These are phyloP conservation scores for Vitis amurensis DNA, from an alignment of 164 flowering plant genomes.

Conservation along the genomic window DNA sequence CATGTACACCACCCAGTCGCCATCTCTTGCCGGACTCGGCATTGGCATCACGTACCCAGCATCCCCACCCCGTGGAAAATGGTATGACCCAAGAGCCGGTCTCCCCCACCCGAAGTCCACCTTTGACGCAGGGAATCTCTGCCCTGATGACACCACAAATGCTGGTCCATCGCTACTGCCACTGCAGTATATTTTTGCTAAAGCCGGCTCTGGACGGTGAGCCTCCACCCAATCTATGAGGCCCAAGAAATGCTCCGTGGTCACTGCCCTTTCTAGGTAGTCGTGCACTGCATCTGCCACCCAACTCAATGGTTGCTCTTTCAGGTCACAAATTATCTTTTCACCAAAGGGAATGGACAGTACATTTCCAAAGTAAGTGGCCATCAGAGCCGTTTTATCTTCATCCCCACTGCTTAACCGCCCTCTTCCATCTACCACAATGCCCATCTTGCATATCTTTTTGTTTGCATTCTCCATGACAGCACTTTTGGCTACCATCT, in stretches of 20 bases:
- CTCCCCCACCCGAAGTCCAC: too few relatives aligned
- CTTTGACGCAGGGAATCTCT: too few relatives aligned
- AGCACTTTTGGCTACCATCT: constrained; percentile 9
- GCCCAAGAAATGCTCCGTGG: constrained; percentile 35
- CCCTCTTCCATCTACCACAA: constrained; percentile 33
- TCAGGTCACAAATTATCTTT: constrained; percentile 11
- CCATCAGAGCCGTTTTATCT: constrained; percentile 14
- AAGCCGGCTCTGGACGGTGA: constrained; percentile 25
- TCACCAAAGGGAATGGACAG: constrained; percentile 33
- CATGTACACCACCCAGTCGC: constrained; percentile 39
- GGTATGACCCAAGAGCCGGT: too few relatives aligned
- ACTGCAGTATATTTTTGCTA: constrained; percentile 26
- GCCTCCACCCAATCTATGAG: constrained; percentile 7
- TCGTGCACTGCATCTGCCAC: constrained; percentile 22
- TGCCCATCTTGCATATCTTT: constrained; percentile 26
- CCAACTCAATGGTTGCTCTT: background rate
- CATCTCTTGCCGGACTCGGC: constrained; percentile 28
- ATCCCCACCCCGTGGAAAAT: constrained; percentile 29
- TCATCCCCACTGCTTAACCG: constrained; percentile 6
- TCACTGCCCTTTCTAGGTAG: constrained; percentile 11
- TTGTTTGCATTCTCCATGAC: background rate
- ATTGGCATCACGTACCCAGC: constrained; percentile 47
- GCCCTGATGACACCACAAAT: too few relatives aligned
- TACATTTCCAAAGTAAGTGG: constrained; percentile 37
- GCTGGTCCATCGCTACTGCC: constrained; percentile 8